Percentiles rank a stretch among this genome's conserved stretches.
Evolutionary conservation across 129 eudicot genomes (phyloP).

Genomic region (Ambrosia artemisiifolia): DNA sequence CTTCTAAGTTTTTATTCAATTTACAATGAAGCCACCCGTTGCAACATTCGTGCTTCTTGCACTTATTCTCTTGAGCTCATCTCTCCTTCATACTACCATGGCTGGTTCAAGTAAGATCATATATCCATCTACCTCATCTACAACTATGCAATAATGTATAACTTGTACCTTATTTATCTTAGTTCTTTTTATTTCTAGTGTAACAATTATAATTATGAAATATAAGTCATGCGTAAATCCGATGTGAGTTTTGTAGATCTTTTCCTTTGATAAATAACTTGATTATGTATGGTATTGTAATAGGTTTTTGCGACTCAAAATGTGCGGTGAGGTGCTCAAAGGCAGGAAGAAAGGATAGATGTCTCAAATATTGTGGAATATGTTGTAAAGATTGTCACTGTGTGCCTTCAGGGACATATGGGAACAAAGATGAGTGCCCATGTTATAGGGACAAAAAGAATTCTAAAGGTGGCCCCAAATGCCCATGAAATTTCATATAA

Average conservation of each 20-base stretch:
- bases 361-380: slow-evolving; percentile 47
- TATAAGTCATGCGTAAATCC: not conserved
- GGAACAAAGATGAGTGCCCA: slow-evolving; percentile 45
- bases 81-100: slow-evolving; percentile 42
- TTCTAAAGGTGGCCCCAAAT: slow-evolving; percentile 41
- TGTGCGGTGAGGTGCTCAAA: slow-evolving; percentile 47
- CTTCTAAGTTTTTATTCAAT: slow-evolving; percentile 6
- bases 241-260: not conserved
- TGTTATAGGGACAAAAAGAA: slow-evolving; percentile 44
- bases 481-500: slow-evolving; percentile 27
- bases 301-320: slow-evolving; percentile 49
- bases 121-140: not conserved
- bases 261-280: not conserved
- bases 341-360: slow-evolving; percentile 39
- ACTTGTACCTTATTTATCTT: not conserved
- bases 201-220: not conserved
- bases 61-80: slow-evolving; percentile 43
- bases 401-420: slow-evolving; percentile 45
- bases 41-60: slow-evolving; percentile 35
- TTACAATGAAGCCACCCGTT: slow-evolving; percentile 39
- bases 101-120: slow-evolving; percentile 56
- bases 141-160: not conserved
- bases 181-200: no score
- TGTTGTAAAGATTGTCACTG: slow-evolving; percentile 41
- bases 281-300: not conserved